Base-by-base conservation (phyloP, 2,329 filamentous ascomycete genomes). In the Arthrobotrys iridis region DNA sequence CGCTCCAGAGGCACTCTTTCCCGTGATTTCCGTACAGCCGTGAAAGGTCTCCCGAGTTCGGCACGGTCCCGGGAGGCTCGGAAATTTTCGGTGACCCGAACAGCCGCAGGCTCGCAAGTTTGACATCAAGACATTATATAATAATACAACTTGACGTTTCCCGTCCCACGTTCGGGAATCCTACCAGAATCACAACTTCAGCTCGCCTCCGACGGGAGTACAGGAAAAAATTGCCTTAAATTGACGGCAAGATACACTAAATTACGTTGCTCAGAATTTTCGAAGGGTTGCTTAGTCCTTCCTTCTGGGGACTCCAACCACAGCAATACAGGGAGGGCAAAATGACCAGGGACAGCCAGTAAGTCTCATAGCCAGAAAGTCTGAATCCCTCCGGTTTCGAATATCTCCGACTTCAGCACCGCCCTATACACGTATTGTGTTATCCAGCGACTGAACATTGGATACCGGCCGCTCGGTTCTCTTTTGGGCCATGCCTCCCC, bases 341-440 rank as follows among this genome's bases (percentile, higher is more conserved):
- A 52, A 74, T 74, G 70, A 74, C 70, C 55, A 74, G 70, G 70
- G 70, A 62, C 57, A 46, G 37, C 10, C 46, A 41, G 70, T 74
- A 74, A 67, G 70, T 74, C 60, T 57, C 26, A 60, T 60, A 46
- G 41, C 64, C 59, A 65, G 50, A 46, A 59, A 33, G 35, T 66
- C 52, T 66, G 43, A 65, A 65, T 20, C 52, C 68, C 30, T 48
- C 35, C 20, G 20, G 60, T 65, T 73, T 65, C 68, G 60, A 60
- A 43, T 59, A 66, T 66, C 33, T 57, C 52, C 26, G 41, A 35
- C 52, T 33, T 60, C 43, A 48, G n/a, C 30, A 13, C 37, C 10
- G 22, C 18, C n/a, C 24, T 20, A 55, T 48, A 33, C 30, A 40
- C 22, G n/a, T 37, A 24, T 13, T 20, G 37, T 41, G 22, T 43